Base-by-base conservation (phyloP, 164 flowering plant genomes). In the Aristolochia fimbriata region DNA sequence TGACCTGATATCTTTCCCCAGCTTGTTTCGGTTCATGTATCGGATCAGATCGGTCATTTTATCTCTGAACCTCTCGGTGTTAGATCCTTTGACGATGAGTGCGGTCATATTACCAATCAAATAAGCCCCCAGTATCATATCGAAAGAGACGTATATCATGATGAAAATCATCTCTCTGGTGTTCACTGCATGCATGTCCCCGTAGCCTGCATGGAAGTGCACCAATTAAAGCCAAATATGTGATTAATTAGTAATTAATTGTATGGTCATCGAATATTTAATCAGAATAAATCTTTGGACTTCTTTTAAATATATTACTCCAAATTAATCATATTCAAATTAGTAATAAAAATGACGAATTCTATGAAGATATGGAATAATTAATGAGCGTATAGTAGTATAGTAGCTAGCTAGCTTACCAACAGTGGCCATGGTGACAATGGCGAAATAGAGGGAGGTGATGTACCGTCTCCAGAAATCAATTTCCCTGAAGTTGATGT, bases 391-490 rank as follows among this genome's bases (percentile, higher is more conserved):
- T 27, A 27, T 27, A 60, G n/a, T n/a, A n/a, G n/a, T n/a, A n/a
- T n/a, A n/a, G n/a, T n/a, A n/a, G n/a, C n/a, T n/a, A n/a, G n/a
- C n/a, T n/a, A n/a, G n/a, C 46, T 12, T 63, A 68, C 71, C 71
- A 4, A 68, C 71, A 4, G 71, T 68, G 15, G 71, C 67, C 71
- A 68, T 68, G 55, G 71, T 68, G 22, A 63, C 67, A 14, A 68
- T 63, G 25, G 71, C 71, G 30, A 68, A 68, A 43, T 64, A 69
- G 15, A 69, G 52, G 0, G 68, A 69, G 6, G 72, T 69, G 21
- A 64, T 70, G 57, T 87, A 87, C 2, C 91, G 87, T 64, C 63
- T 87, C 83, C 78, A 77, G 24, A 87, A 24, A 66, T 83, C 91
- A 16, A 87, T 83, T 8, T 87, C 85, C 66, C 88, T 76, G 70